Base-by-base conservation (phyloP, 2,329 filamentous ascomycete genomes). In the Bipolaris bicolor region DNA sequence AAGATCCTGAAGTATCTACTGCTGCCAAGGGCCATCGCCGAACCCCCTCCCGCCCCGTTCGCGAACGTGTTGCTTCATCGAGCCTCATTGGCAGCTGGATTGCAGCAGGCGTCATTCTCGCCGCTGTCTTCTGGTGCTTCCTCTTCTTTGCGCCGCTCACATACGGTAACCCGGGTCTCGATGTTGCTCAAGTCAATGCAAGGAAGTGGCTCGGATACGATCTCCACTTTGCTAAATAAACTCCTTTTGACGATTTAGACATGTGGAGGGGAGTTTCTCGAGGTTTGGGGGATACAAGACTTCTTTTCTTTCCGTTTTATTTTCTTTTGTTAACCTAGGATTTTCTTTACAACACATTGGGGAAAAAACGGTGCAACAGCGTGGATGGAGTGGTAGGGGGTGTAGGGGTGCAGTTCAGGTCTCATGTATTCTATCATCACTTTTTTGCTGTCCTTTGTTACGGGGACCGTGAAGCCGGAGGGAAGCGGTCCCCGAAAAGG, bases 151-250 rank as follows among this genome's bases (percentile, higher is more conserved):
- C 96, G 63, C 95, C 95, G 18, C 81, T 99, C 72, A 99, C 95
- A 1, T 99, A 99, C 76, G 95, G 95, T 52, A 93, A 91, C 75
- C 95, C 95, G 4, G 94, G 94, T 33, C 83, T 99, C 70, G 86
- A 83, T 54, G 89, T 96, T 16, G 86, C 88, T 11, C 83, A 92
- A 74, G 90, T 99, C 29, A 79, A 90, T 62, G 85, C 88, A 62
- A 88, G 95, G 77, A 97, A 97, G 83, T 98, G 94, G 94, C 83
- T 99, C 65, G 90, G 91, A 63, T 99, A 98, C 76, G 95, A 99
- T 77, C 84, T 99, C 75, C 95, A 99, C 81, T 99, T 99, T 82
- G 95, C 95, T 58, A 99, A 99, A 86, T 99, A 90, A 45, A 37
- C 11, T 41, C 18, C 1, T 4, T n/a, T 16, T n/a, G 20, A 43